phyloP scores from a whole-genome alignment of 768 basidiomycete species.

The Lentinus brumalis region DNA sequence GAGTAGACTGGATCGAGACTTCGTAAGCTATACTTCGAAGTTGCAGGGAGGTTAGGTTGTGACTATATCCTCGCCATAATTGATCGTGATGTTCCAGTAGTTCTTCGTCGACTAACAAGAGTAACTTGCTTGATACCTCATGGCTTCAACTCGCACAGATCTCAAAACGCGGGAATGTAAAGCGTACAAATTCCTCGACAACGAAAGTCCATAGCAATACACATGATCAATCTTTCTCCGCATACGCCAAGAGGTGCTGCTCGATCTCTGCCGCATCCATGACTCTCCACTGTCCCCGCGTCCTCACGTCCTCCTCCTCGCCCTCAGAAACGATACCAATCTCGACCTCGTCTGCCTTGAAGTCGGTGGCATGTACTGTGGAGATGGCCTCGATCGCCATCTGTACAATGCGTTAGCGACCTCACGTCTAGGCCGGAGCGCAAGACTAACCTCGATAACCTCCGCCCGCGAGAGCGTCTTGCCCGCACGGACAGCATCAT shows the following conservation, averaged over 20 bases:
- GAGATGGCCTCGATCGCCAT: slow-evolving; percentile 95
- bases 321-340: slow-evolving; percentile 87
- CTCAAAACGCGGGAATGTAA: neutral
- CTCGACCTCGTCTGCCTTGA: slow-evolving; percentile 94
- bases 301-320: slow-evolving; percentile 72
- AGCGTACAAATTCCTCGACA: neutral
- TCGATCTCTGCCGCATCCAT: slow-evolving; percentile 80
- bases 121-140: too few species aligned
- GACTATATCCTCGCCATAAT: too few species aligned
- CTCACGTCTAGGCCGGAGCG: too few species aligned
- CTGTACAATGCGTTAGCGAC: slow-evolving; percentile 38
- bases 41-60: too few species aligned
- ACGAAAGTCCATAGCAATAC: slow-evolving; percentile 18
- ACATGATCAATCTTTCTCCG: slow-evolving; percentile 75
- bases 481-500: slow-evolving; percentile 77
- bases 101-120: too few species aligned
- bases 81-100: too few species aligned
- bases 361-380: slow-evolving; percentile 92
- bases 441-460: slow-evolving; percentile 80
- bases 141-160: too few species aligned
- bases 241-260: slow-evolving; percentile 78
- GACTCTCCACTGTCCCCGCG: slow-evolving; percentile 75
- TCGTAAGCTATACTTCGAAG: too few species aligned
- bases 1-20: too few species aligned
- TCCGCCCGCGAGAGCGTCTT: slow-evolving; percentile 70